A percentile compares a stretch with the other conserved stretches of the same genome.
phyloP scores from a whole-genome alignment of 106 monocot genomes.

The Allium sativum region DNA sequence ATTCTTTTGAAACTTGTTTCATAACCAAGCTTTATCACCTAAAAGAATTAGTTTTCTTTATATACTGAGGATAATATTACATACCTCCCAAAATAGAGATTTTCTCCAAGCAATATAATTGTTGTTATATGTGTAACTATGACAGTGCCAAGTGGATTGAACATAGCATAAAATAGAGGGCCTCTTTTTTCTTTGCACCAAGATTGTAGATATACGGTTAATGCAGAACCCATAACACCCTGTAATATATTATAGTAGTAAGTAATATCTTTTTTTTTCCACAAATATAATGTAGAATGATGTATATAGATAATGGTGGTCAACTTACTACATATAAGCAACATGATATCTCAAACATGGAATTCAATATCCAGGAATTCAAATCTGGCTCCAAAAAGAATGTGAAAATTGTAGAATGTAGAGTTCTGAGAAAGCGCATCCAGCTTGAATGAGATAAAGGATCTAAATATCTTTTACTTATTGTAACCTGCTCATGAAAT shows the following conservation, averaged over 20 bases:
- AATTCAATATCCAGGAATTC: constrained; percentile 31
- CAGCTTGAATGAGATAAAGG: constrained; percentile 38
- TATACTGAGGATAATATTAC: no score
- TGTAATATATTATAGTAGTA: constrained; percentile 4
- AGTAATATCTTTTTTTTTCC: no score
- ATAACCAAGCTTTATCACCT: no score
- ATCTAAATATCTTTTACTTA: constrained; percentile 28
- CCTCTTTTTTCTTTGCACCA: constrained; percentile 42
- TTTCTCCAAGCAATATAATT: constrained; percentile 24
- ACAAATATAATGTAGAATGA: no score
- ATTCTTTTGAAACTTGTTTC: background rate
- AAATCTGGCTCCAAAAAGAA: constrained; percentile 24
- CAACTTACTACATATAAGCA: constrained; percentile 40
- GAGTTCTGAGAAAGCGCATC: constrained; percentile 38
- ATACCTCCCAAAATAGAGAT: constrained; percentile 47
- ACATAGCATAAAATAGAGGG: constrained; percentile 45
- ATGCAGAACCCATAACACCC: constrained; percentile 39
- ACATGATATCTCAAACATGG: constrained; percentile 16
- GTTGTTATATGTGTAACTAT: constrained; percentile 25
- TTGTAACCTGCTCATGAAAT: constrained; percentile 23
- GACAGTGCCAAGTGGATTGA: constrained; percentile 37
- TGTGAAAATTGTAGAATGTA: constrained; percentile 30
- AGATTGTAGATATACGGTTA: constrained; percentile 32
- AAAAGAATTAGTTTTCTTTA: no score
- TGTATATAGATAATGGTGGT: no score